Conservation (phyloP, 1,139 yeast genomes). For the Lodderomyces margitis region DNA sequence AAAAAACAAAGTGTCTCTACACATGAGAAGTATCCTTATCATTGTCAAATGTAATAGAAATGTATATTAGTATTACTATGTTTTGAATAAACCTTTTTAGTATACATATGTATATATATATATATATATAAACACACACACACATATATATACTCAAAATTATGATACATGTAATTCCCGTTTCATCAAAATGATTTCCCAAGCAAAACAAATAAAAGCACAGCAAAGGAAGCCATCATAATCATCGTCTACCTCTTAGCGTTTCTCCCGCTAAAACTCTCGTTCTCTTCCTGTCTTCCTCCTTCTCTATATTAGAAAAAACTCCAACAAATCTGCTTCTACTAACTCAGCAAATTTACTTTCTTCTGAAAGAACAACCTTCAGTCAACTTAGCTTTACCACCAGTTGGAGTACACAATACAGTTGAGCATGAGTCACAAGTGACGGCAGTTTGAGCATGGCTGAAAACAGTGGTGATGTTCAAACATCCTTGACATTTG, state of each 20-base stretch:
- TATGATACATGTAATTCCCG: constrained; percentile 2
- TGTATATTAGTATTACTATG: no score
- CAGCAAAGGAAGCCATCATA: no score
- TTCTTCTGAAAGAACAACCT: constrained; percentile 99
- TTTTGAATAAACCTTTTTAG: background rate
- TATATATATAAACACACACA: background rate
- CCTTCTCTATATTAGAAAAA: background rate
- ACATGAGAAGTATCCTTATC: no score
- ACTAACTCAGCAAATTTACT: constrained; percentile 51
- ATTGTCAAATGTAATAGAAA: no score
- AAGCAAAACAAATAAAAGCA: no score
- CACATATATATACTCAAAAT: background rate
- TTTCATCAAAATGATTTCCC: no score
- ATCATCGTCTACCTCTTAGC: background rate
- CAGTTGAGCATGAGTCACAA: constrained; percentile 98
- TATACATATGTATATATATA: no score
- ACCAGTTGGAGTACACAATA: constrained; percentile 98
- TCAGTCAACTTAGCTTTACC: constrained; percentile 99
- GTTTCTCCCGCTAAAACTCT: background rate
- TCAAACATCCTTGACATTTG: constrained; percentile 98
- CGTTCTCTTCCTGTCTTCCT: background rate
- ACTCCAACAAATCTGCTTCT: background rate
- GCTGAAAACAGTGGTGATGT: constrained; percentile 98
- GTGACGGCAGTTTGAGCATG: constrained; percentile 99
- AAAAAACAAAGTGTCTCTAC: no score